These are phyloP conservation scores for Coemansia nantahalensis DNA, from an alignment of 192 early-diverging fungal species.

Conservation along the genomic window DNA sequence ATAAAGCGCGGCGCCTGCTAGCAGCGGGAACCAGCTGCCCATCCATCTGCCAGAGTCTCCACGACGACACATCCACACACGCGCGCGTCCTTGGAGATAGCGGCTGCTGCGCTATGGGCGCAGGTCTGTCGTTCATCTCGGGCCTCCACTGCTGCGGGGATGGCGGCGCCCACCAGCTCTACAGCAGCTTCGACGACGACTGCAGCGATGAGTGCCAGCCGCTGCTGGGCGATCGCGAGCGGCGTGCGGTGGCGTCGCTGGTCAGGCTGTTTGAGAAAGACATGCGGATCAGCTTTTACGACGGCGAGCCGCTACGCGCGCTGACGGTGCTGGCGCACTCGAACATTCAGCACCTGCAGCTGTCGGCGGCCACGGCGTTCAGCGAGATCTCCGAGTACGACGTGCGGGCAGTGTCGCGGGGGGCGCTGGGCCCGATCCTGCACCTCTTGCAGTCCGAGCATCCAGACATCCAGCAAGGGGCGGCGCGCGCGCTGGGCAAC, in stretches of 20 bases:
- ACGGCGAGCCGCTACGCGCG: constrained; percentile 71
- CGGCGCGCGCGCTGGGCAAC: constrained; percentile 81
- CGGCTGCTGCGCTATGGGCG: constrained; percentile 5
- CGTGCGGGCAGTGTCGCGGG: constrained; percentile 63
- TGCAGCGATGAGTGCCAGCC: constrained; percentile 20
- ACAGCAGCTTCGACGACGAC: constrained; percentile 7
- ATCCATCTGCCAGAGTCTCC: no score
- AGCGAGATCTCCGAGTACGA: constrained; percentile 86
- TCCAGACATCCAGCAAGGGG: constrained; percentile 75
- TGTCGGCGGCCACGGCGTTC: constrained; percentile 84
- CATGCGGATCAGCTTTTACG: constrained; percentile 61
- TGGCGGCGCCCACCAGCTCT: background rate
- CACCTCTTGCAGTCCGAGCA: constrained; percentile 74
- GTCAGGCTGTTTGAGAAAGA: constrained; percentile 46
- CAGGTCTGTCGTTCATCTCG: background rate
- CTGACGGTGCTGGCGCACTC: constrained; percentile 79
- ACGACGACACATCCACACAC: background rate
- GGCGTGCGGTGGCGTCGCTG: constrained; percentile 32
- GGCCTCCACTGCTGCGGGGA: background rate
- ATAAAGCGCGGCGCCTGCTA: no score
- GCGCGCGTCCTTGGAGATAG: background rate
- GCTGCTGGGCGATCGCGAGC: constrained; percentile 31
- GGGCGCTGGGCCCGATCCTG: constrained; percentile 70
- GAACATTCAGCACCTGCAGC: constrained; percentile 79
- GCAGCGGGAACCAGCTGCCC: no score